Conservation (phyloP, 2,329 filamentous ascomycete genomes). For the Huntiella abstrusa region DNA sequence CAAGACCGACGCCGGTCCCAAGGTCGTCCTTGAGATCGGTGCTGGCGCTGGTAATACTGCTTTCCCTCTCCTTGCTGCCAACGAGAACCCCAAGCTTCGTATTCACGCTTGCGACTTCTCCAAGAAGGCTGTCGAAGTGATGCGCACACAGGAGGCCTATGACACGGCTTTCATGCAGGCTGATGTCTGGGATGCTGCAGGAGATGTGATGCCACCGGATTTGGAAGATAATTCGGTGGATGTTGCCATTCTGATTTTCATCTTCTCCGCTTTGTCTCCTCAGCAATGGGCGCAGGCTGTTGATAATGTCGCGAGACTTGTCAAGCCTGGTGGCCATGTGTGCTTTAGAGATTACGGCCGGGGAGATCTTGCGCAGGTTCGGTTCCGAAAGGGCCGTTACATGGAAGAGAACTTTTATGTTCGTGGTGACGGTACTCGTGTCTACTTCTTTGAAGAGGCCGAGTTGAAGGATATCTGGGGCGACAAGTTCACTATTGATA, state of each 20-base stretch:
- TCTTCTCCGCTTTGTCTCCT: slow-evolving; percentile 82
- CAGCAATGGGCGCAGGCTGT: slow-evolving; percentile 70
- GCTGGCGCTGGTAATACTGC: slow-evolving; percentile 93
- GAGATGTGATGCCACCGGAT: slow-evolving; percentile 54
- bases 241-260: slow-evolving; percentile 86
- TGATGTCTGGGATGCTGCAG: slow-evolving; percentile 85
- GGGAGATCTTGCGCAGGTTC: slow-evolving; percentile 86
- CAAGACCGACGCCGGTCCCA: slow-evolving; percentile 45
- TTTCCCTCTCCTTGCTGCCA: slow-evolving; percentile 72
- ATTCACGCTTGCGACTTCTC: slow-evolving; percentile 94
- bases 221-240: slow-evolving; percentile 67
- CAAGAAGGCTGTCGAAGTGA: slow-evolving; percentile 84
- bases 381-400: slow-evolving; percentile 89
- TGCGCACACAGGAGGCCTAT: slow-evolving; percentile 64
- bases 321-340: slow-evolving; percentile 86
- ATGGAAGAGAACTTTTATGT: slow-evolving; percentile 97
- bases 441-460: slow-evolving; percentile 90
- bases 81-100: slow-evolving; percentile 63
- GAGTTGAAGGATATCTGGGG: slow-evolving; percentile 69
- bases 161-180: slow-evolving; percentile 49
- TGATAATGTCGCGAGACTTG: slow-evolving; percentile 56
- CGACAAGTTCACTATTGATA: slow-evolving; percentile 33
- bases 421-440: slow-evolving; percentile 80
- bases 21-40: slow-evolving; percentile 71
- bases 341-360: slow-evolving; percentile 93